These are phyloP conservation scores for Moesziomyces sp. DNA, from an alignment of 1,284 basidiomycete genomes.

Conservation along the genomic window DNA sequence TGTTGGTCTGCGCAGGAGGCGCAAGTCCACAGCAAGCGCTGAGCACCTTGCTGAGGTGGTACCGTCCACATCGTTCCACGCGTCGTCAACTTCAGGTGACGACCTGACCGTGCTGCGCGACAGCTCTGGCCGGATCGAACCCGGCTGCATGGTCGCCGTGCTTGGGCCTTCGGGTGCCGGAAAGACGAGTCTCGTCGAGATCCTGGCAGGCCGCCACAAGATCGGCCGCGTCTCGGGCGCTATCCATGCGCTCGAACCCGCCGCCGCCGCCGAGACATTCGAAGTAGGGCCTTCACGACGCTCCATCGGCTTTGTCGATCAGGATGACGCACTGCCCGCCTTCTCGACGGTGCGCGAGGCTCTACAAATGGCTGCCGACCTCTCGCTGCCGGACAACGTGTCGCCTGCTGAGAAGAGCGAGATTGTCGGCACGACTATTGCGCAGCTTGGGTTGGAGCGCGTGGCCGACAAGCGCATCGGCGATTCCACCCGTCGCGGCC, in stretches of 20 bases:
- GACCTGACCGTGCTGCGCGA: slow-evolving; percentile 17
- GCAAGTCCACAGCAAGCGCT: slow-evolving; percentile 1
- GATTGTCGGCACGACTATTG: slow-evolving; percentile 36
- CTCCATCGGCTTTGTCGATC: slow-evolving; percentile 53
- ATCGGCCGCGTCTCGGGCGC: slow-evolving; percentile 35
- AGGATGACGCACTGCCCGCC: slow-evolving; percentile 54
- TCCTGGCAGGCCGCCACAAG: slow-evolving; percentile 55
- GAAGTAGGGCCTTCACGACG: slow-evolving; percentile 7
- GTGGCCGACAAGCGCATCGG: slow-evolving; percentile 53
- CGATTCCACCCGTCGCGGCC: slow-evolving; percentile 45
- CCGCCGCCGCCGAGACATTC: neutral
- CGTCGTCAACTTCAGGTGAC: neutral
- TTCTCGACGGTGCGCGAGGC: slow-evolving; percentile 57
- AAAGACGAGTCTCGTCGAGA: slow-evolving; percentile 57
- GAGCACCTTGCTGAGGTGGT: neutral
- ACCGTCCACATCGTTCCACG: slow-evolving; percentile 12
- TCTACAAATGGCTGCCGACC: slow-evolving; percentile 51
- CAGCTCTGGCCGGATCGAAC: slow-evolving; percentile 42
- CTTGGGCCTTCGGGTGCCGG: slow-evolving; percentile 59
- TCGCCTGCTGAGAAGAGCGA: slow-evolving; percentile 25
- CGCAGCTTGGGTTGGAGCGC: slow-evolving; percentile 44
- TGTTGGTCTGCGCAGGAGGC: slow-evolving; percentile 9
- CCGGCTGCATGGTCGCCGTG: slow-evolving; percentile 52
- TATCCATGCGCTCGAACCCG: slow-evolving; percentile 25
- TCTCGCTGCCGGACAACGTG: slow-evolving; percentile 53